Percentiles rank a stretch among this genome's conserved stretches.
Conservation (phyloP, 2,329 filamentous ascomycete species). For the Furcasterigmium sp. region DNA sequence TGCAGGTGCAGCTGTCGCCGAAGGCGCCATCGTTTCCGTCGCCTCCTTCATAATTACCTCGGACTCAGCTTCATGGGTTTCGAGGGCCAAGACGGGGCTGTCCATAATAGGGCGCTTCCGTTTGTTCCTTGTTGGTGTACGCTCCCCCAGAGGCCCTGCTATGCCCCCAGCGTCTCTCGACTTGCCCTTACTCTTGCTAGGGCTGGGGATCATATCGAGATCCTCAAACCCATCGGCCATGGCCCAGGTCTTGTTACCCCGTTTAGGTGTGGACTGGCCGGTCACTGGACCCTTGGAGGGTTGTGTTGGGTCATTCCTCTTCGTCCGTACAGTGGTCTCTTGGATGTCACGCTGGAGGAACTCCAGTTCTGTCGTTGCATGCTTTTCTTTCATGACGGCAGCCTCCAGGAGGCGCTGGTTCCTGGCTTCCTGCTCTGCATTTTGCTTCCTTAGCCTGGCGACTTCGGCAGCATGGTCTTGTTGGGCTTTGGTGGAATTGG, state of each 20-base stretch:
- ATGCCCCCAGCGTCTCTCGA: slow-evolving; percentile 35
- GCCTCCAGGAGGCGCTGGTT: slow-evolving; percentile 60
- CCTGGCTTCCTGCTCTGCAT: slow-evolving; percentile 58
- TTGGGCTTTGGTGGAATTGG: slow-evolving; percentile 57
- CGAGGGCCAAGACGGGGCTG: slow-evolving; percentile 60
- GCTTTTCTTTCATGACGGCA: slow-evolving; percentile 59
- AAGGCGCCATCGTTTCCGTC: not conserved
- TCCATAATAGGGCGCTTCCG: slow-evolving; percentile 61
- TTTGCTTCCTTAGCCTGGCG: slow-evolving; percentile 54
- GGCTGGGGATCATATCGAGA: slow-evolving; percentile 49
- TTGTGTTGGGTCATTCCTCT: slow-evolving; percentile 35
- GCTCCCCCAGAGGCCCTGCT: slow-evolving; percentile 39
- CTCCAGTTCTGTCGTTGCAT: slow-evolving; percentile 61
- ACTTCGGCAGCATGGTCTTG: slow-evolving; percentile 61
- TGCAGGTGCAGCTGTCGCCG: slow-evolving; percentile 4
- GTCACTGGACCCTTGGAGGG: slow-evolving; percentile 17
- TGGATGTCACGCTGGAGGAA: slow-evolving; percentile 69
- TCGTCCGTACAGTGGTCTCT: slow-evolving; percentile 47
- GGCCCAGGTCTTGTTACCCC: slow-evolving; percentile 47
- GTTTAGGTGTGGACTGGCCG: slow-evolving; percentile 52
- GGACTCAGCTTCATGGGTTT: slow-evolving; percentile 41
- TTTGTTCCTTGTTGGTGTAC: slow-evolving; percentile 64
- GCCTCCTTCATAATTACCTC: slow-evolving; percentile 13
- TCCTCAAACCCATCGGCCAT: slow-evolving; percentile 76
- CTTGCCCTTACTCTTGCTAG: slow-evolving; percentile 43